Conservation (phyloP, 768 basidiomycete genomes). For the Suillus spraguei region DNA sequence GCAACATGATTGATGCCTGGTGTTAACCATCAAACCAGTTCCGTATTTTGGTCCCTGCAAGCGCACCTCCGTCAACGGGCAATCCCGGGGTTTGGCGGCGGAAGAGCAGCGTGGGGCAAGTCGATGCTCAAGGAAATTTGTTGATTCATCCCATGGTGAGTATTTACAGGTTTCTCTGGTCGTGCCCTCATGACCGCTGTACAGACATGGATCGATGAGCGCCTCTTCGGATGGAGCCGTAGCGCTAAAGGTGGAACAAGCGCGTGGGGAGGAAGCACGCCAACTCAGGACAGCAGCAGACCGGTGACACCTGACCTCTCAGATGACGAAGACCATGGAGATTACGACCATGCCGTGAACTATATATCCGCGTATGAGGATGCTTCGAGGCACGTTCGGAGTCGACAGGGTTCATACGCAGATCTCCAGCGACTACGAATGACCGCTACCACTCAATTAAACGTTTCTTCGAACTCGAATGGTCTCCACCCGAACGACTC, state of each 20-base stretch:
- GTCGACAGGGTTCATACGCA: constrained; percentile 77
- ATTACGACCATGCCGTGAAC: constrained; percentile 88
- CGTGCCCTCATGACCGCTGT: constrained; percentile 8
- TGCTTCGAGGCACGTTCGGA: constrained; percentile 43
- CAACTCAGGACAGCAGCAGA: constrained; percentile 61
- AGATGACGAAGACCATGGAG: constrained; percentile 87
- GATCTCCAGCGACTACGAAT: constrained; percentile 71
- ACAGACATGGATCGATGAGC: constrained; percentile 89
- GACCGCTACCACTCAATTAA: constrained; percentile 24
- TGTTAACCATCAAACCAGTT: constrained; percentile 43
- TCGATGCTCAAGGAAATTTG: constrained; percentile 84
- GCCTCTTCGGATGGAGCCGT: constrained; percentile 89
- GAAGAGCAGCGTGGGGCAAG: constrained; percentile 78
- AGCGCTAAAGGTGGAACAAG: constrained; percentile 80
- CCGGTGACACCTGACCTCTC: constrained; percentile 73
- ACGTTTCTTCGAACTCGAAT: constrained; percentile 17
- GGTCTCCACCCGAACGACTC: constrained; percentile 30
- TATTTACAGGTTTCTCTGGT: constrained; percentile 22
- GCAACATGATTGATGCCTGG: constrained; percentile 6
- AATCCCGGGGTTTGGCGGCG: constrained; percentile 76
- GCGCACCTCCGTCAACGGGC: constrained; percentile 78
- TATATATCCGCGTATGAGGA: constrained; percentile 58
- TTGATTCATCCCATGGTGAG: constrained; percentile 86
- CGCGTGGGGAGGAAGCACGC: constrained; percentile 72
- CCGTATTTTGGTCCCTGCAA: constrained; percentile 80